Base-by-base conservation (phyloP, 148 eudicot species). In the Polygonum maritimum region DNA sequence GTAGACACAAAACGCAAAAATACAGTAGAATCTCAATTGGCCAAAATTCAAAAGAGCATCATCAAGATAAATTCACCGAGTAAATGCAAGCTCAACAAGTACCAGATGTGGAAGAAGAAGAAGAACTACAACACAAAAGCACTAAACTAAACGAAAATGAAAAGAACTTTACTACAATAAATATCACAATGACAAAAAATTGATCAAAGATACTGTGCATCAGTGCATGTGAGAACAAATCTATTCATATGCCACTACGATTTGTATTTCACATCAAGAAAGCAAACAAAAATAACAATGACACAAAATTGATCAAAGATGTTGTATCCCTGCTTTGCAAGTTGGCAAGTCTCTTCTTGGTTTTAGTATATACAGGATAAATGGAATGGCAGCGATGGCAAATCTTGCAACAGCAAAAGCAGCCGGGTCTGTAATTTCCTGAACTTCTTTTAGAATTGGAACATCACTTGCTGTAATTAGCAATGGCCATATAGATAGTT, bases 401-500 rank as follows among this genome's bases (percentile, higher is more conserved):
- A 89, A 91, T 78, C 96, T 82, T 39, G 86, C 78, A 22, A 79
- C 87, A 73, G 85, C 84, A 82, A 91, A 91, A 48, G 89, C 77
- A 21, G 87, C 88, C 12, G 92, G 96, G 76, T 89, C 92, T 74
- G 86, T 75, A 44, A 83, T 57, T 16, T 87, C 85, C 79, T 89
- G 89, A 36, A 87, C 88, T 80, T 89, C 92, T 83, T 91, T 91
- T 44, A 91, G 75, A 10, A 91, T 86, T 11, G 96, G 91, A 81
- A 91, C 87, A 74, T 89, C 76, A 78, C 92, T 87, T 48, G 96
- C 96, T 91, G 83, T 79, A 80, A 44, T 51, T 2, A 62, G 0
- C 65, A 15, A 21, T 22, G 6, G 39, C 31, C 31, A 26, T 26
- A 26, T 26, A 26, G 1, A 26, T 26, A 26, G 31, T 26, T 26